phyloP scores from a whole-genome alignment of 768 basidiomycete species.

The Boletellus ananiceps region DNA sequence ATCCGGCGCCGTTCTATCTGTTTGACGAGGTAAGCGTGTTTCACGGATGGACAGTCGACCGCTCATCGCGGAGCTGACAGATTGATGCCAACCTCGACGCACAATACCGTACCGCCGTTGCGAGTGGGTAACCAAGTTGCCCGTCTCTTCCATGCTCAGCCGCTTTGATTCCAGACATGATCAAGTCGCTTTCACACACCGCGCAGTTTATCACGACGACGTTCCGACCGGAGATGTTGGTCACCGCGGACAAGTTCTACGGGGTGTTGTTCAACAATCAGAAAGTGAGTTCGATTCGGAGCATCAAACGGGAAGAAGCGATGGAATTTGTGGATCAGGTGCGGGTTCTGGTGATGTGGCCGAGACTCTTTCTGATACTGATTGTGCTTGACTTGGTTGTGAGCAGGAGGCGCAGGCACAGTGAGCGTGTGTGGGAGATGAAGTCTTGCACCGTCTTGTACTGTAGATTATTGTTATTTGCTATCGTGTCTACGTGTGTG shows the following conservation, averaged over 20 bases:
- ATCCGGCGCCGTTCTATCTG: conserved; percentile 98
- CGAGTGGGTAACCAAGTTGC: conserved; percentile 50
- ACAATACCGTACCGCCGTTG: conserved; percentile 95
- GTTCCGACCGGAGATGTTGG: conserved; percentile 96
- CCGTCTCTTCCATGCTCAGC: conserved; percentile 35
- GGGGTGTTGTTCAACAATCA: conserved; percentile 96
- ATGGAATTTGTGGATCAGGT: conserved; percentile 93
- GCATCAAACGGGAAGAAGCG: conserved; percentile 86
- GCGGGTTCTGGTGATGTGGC: conserved; percentile 12
- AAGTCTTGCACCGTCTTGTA: too few relatives aligned
- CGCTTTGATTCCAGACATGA: conserved; percentile 52
- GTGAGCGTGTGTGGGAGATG: conserved; percentile 10
- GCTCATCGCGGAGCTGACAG: conserved; percentile 30
- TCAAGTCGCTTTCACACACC: conserved; percentile 78
- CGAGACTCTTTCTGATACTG: conserved; percentile 1
- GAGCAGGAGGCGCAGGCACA: conserved; percentile 47
- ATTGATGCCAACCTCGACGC: conserved; percentile 98
- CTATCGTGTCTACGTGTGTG: neutral
- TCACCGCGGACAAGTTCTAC: conserved; percentile 94
- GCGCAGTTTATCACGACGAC: conserved; percentile 99
- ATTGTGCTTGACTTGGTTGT: neutral
- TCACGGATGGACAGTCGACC: neutral
- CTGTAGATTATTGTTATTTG: conserved; percentile 19
- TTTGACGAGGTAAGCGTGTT: conserved; percentile 75
- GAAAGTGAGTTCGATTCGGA: conserved; percentile 85